These are phyloP conservation scores for Nemania sp. DNA, from an alignment of 2,329 filamentous ascomycete genomes.

Conservation along the genomic window DNA sequence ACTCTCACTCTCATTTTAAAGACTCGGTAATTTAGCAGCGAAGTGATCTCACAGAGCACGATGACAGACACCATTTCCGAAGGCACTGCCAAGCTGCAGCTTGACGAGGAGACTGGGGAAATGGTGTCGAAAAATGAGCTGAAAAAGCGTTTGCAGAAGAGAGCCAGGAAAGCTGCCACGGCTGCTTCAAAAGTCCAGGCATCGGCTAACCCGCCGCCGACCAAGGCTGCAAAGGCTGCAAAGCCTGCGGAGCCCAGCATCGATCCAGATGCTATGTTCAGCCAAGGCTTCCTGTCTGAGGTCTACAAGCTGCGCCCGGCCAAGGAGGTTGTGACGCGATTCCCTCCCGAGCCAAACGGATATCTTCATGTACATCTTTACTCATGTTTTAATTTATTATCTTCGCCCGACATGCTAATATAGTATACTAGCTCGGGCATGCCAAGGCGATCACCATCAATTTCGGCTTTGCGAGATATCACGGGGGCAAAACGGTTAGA, in stretches of 20 bases:
- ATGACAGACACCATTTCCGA: not conserved
- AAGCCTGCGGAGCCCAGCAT: constrained; percentile 50
- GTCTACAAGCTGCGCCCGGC: constrained; percentile 65
- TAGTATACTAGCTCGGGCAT: constrained; percentile 80
- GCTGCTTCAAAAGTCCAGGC: constrained; percentile 50
- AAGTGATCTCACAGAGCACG: not conserved
- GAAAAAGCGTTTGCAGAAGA: constrained; percentile 62
- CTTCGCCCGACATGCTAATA: not conserved
- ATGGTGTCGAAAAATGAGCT: constrained; percentile 66
- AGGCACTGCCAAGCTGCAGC: constrained; percentile 1
- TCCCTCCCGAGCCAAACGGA: constrained; percentile 72
- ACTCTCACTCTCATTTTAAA: not conserved
- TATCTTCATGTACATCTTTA: constrained; percentile 4
- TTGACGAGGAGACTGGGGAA: constrained; percentile 55
- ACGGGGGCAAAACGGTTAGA: constrained; percentile 67
- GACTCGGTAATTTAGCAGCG: not conserved
- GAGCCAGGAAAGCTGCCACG: constrained; percentile 58
- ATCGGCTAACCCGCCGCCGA: constrained; percentile 31
- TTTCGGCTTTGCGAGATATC: constrained; percentile 87
- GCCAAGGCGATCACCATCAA: constrained; percentile 95
- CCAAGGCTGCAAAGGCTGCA: constrained; percentile 36
- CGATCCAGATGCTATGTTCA: constrained; percentile 72
- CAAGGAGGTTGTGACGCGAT: constrained; percentile 64
- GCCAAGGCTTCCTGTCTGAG: constrained; percentile 68
- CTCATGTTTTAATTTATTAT: not conserved